These are phyloP conservation scores for Canavalia gladiata DNA, from an alignment of 306 rosid genomes.

Conservation along the genomic window DNA sequence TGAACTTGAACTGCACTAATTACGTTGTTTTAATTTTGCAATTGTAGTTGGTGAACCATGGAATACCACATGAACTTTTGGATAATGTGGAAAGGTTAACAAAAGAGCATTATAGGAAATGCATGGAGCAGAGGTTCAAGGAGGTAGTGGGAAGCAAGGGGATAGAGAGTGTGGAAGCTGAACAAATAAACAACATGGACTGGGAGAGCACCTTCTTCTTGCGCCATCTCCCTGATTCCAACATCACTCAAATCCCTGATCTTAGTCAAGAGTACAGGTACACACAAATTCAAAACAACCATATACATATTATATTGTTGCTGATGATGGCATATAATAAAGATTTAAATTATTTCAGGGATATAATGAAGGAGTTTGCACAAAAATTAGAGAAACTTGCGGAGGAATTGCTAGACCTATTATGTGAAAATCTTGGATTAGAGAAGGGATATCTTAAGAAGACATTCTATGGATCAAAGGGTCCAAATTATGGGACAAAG, in stretches of 20 bases:
- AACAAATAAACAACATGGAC: slow-evolving; percentile 63
- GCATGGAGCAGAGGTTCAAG: slow-evolving; percentile 78
- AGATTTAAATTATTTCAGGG: slow-evolving; percentile 38
- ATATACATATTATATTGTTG: too few species aligned
- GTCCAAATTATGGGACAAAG: slow-evolving; percentile 79
- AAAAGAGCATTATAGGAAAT: slow-evolving; percentile 70
- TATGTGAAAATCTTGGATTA: slow-evolving; percentile 79
- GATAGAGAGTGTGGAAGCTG: slow-evolving; percentile 58
- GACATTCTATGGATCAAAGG: slow-evolving; percentile 68
- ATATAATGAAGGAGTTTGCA: slow-evolving; percentile 72
- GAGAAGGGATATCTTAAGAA: slow-evolving; percentile 70
- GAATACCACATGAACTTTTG: slow-evolving; percentile 61
- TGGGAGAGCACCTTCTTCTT: slow-evolving; percentile 81
- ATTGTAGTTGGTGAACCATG: slow-evolving; percentile 68
- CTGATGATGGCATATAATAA: too few species aligned
- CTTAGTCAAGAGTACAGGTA: slow-evolving; percentile 64
- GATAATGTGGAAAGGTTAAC: slow-evolving; percentile 73
- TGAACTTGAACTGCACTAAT: neutral
- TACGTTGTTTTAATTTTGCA: neutral
- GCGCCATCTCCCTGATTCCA: slow-evolving; percentile 71
- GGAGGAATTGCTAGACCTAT: slow-evolving; percentile 68
- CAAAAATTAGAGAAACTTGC: slow-evolving; percentile 64
- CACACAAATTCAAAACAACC: neutral
- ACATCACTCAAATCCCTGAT: slow-evolving; percentile 68
- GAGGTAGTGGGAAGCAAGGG: slow-evolving; percentile 62